Evolutionary conservation across 2,329 filamentous ascomycete genomes (phyloP).

Genomic region (Trichoderma arundinaceum): DNA sequence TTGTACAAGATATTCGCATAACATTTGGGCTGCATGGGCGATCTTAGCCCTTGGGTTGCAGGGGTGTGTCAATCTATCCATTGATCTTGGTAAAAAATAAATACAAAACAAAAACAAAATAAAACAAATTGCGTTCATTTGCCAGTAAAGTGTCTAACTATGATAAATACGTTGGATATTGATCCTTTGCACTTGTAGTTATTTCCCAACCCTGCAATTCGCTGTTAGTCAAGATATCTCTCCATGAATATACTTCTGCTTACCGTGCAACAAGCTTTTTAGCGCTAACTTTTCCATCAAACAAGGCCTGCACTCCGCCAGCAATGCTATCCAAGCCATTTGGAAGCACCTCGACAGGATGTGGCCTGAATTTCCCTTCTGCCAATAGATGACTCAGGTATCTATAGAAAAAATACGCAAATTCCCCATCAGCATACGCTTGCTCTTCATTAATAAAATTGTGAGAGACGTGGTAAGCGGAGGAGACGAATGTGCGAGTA

Average conservation of each 20-base stretch:
- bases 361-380: conserved; percentile 23
- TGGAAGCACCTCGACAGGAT: conserved; percentile 31
- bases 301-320: conserved; percentile 25
- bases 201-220: conserved; percentile 6
- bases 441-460: conserved; percentile 17
- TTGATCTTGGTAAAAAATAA: too few species aligned
- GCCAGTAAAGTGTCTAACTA: too few species aligned
- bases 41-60: too few species aligned
- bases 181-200: background rate
- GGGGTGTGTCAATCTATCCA: too few species aligned
- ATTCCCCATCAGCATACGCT: conserved; percentile 10
- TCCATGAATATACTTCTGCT: background rate
- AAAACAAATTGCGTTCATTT: too few species aligned
- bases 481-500: conserved; percentile 16
- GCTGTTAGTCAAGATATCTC: background rate
- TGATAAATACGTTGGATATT: too few species aligned
- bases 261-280: conserved; percentile 27
- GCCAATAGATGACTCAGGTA: conserved; percentile 19
- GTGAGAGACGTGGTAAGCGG: conserved; percentile 20
- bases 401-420: conserved; percentile 16
- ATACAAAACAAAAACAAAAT: too few species aligned
- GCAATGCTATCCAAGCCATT: conserved; percentile 30
- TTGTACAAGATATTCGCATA: too few species aligned
- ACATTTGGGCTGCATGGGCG: too few species aligned
- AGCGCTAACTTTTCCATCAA: conserved; percentile 30